These are phyloP conservation scores for Lichenothelia convexa DNA, from an alignment of 495 filamentous ascomycete species.

Conservation along the genomic window DNA sequence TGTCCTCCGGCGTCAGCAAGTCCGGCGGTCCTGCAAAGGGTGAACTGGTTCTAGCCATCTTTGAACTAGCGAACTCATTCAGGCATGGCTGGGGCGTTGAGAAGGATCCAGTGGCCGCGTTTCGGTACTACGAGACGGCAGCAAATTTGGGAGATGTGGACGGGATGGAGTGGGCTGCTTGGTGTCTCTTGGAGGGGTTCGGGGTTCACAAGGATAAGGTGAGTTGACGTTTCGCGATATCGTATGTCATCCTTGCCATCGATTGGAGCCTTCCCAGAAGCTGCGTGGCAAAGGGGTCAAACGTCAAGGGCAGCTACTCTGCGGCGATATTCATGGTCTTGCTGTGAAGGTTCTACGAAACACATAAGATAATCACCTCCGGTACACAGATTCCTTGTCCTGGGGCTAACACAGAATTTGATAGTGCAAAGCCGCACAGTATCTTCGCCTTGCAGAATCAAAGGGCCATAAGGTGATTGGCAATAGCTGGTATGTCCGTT, in stretches of 20 bases:
- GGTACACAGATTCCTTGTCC: too few relatives aligned
- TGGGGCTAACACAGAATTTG: constrained; percentile 9
- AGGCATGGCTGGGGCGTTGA: constrained; percentile 88
- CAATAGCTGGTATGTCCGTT: constrained; percentile 71
- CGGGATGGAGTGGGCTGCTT: constrained; percentile 92
- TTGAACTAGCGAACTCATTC: constrained; percentile 88
- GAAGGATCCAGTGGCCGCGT: constrained; percentile 76
- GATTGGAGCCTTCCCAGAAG: too few relatives aligned
- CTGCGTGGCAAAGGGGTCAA: not conserved
- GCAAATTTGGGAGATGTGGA: constrained; percentile 92
- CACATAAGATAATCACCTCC: too few relatives aligned
- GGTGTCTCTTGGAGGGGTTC: constrained; percentile 92
- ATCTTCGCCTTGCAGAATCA: constrained; percentile 81
- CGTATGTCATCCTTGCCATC: too few relatives aligned
- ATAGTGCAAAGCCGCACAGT: constrained; percentile 75
- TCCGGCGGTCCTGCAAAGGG: constrained; percentile 92
- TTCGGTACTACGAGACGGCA: constrained; percentile 90
- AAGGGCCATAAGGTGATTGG: constrained; percentile 78
- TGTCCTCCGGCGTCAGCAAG: constrained; percentile 72
- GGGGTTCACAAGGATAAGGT: constrained; percentile 96
- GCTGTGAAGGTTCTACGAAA: not conserved
- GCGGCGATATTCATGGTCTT: not conserved
- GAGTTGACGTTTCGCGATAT: constrained; percentile 20
- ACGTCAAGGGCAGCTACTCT: not conserved
- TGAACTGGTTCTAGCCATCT: constrained; percentile 93